Base-by-base conservation (phyloP, 805 yeast genomes). In the Limtongozyma cylindracea region DNA sequence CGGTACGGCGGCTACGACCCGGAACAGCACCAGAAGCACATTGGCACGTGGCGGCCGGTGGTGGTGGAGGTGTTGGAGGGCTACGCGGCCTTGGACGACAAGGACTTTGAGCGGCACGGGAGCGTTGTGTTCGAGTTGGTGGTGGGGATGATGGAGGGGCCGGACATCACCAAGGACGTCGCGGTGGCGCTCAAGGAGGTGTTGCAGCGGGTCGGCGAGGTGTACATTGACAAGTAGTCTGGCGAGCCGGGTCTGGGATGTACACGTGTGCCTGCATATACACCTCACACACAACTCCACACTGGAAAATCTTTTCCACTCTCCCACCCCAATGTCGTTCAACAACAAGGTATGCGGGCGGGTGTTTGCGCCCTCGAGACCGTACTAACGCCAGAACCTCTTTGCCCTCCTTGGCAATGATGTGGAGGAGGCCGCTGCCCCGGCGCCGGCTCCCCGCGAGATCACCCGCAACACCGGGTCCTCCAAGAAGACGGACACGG, bases 31-130 rank as follows among this genome's bases (percentile, higher is more conserved):
- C 65, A 61, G 23, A 61, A 91, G 35, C 76, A 76, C 40, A 65
- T 84, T 20, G 54, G 61, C 10, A 69, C 91, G 3, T 72, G 95
- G 91, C 58, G 73, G 34, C 95, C 96, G 0, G 95, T 88, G 11
- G 78, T 84, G 18, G 71, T 76, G 16, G 92, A 74, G 39, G 72
- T 88, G 12, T 49, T 71, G 29, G 80, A 73, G 39, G 94, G 92
- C 3, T 71, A 69, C 35, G 61, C 64, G 21, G 74, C 68, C 35
- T 56, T 88, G 31, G 74, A 72, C 32, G 74, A 67, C 22, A 61
- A 48, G 2, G 91, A 78, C 40, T 78, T 77, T 39, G 39, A 39
- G 17, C 41, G 41, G 23, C 53, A 61, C 34, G 56, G 73, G 32
- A 65, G 77, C 1, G 50, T 41, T 11, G 58, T 71, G 48, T 73